Percentiles rank a stretch among this genome's conserved stretches.
These are phyloP conservation scores for Viridothelium virens DNA, from an alignment of 495 filamentous ascomycete species.

Conservation along the genomic window DNA sequence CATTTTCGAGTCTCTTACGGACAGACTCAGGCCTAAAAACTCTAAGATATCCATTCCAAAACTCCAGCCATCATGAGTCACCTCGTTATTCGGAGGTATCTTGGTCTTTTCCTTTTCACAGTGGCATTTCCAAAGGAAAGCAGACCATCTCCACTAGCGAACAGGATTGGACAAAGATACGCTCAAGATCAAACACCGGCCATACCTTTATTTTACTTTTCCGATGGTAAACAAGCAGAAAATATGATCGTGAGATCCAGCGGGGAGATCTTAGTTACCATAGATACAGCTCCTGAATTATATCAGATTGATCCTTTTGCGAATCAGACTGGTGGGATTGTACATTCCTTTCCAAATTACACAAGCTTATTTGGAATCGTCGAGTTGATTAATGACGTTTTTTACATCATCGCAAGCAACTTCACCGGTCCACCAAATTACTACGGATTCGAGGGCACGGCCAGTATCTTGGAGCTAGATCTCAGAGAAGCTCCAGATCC, in stretches of 20 bases:
- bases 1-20: too few species aligned
- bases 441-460: background rate
- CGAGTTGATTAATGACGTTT: background rate
- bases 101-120: too few species aligned
- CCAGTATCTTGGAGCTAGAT: background rate
- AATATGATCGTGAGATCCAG: background rate
- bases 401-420: background rate
- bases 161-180: too few species aligned
- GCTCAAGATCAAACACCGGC: too few species aligned
- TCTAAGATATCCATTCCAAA: too few species aligned
- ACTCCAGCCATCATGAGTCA: too few species aligned
- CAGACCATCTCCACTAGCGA: too few species aligned
- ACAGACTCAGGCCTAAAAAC: too few species aligned
- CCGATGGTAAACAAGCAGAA: background rate
- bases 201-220: conserved; percentile 3
- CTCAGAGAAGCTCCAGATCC: background rate
- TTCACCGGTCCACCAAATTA: background rate
- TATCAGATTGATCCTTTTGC: background rate
- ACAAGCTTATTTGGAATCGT: conserved; percentile 1
- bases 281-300: background rate
- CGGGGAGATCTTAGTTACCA: background rate
- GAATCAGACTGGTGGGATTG: background rate
- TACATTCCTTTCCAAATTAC: background rate
- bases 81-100: too few species aligned
- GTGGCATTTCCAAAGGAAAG: too few species aligned